A percentile compares a stretch with the other conserved stretches of the same genome.
phyloP scores from a whole-genome alignment of 371 early-diverging fungal species.

The Chytridiales sp. region DNA sequence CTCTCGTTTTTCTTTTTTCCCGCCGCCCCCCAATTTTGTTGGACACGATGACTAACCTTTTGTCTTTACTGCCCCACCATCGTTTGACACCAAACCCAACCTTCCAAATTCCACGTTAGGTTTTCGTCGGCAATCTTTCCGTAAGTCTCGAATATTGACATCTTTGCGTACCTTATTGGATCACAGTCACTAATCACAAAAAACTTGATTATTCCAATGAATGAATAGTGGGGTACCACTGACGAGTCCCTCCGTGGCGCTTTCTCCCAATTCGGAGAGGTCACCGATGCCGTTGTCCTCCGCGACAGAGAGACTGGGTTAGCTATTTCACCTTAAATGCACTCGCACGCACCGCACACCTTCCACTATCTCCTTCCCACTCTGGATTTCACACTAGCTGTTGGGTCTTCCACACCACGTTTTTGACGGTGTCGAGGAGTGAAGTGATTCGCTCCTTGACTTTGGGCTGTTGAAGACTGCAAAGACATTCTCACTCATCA shows the following conservation, averaged over 20 bases:
- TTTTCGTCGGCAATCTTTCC: conserved; percentile 91
- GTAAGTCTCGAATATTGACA: conserved; percentile 6
- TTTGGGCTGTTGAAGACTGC: too few relatives aligned
- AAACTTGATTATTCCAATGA: neutral
- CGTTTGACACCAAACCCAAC: too few relatives aligned
- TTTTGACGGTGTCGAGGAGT: neutral
- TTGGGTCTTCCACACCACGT: conserved; percentile 4
- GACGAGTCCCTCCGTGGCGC: conserved; percentile 57
- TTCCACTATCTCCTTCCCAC: conserved; percentile 6
- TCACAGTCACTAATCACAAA: neutral
- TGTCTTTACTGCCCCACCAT: too few relatives aligned
- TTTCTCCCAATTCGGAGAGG: conserved; percentile 52
- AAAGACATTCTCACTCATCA: too few relatives aligned
- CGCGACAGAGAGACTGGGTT: conserved; percentile 67
- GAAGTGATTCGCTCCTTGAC: neutral
- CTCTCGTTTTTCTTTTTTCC: too few relatives aligned
- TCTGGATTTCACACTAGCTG: too few relatives aligned
- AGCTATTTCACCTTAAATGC: conserved; percentile 29
- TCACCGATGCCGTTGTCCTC: conserved; percentile 79
- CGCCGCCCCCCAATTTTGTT: too few relatives aligned
- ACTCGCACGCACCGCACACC: conserved; percentile 50
- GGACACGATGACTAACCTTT: too few relatives aligned
- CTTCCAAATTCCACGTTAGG: too few relatives aligned
- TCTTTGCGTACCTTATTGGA: too few relatives aligned
- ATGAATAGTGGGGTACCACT: conserved; percentile 73